These are phyloP conservation scores for Polytrichum formosum DNA, from an alignment of 225 moss, liverwort and hornwort genomes.

Conservation along the genomic window DNA sequence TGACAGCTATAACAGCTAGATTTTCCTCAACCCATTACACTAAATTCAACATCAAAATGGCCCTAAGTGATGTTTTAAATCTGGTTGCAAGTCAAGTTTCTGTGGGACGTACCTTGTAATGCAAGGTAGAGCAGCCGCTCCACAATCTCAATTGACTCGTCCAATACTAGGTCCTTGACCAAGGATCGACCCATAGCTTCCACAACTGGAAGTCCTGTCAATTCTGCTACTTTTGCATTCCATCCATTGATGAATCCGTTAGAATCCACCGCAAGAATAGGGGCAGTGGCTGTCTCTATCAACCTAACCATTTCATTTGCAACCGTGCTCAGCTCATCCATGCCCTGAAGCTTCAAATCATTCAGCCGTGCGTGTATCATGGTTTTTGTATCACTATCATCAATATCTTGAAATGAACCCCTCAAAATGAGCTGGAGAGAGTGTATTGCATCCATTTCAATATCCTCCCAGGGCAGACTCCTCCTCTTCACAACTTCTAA, in stretches of 20 bases:
- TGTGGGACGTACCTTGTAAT: conserved; percentile 37
- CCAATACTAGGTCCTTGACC: conserved; percentile 54
- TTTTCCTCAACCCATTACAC: too few relatives aligned
- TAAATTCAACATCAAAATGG: too few relatives aligned
- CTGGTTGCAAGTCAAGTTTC: too few relatives aligned
- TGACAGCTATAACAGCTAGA: too few relatives aligned
- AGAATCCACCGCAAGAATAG: conserved; percentile 60
- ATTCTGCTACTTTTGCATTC: conserved; percentile 64
- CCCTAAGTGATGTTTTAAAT: too few relatives aligned
- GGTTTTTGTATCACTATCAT: conserved; percentile 59
- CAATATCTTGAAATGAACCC: conserved; percentile 60
- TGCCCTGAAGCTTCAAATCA: conserved; percentile 62
- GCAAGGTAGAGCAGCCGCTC: conserved; percentile 59
- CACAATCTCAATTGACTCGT: conserved; percentile 45
- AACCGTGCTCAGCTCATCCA: conserved; percentile 62
- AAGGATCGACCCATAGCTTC: conserved; percentile 65
- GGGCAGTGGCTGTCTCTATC: conserved; percentile 63
- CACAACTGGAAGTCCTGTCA: conserved; percentile 55
- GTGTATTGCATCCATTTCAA: conserved; percentile 65
- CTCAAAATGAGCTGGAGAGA: conserved; percentile 61
- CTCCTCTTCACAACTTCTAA: conserved; percentile 58
- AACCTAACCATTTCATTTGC: conserved; percentile 63
- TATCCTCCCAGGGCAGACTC: conserved; percentile 58
- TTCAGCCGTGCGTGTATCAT: conserved; percentile 62
- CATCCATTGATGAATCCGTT: conserved; percentile 60